phyloP scores from a whole-genome alignment of 352 stramenopile species.

The Globisporangium emineosum region DNA sequence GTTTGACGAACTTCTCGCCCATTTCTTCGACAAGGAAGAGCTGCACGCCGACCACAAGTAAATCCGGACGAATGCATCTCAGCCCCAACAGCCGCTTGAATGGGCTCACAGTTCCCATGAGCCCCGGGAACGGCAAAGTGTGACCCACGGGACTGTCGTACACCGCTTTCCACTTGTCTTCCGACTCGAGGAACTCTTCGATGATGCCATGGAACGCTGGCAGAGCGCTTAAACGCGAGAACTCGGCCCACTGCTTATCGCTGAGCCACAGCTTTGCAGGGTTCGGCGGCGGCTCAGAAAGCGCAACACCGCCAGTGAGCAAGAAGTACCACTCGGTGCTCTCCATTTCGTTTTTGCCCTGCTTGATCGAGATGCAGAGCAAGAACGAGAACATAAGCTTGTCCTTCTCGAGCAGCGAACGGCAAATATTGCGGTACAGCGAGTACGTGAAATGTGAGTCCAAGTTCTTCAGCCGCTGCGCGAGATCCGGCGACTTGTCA shows the following conservation, averaged over 20 bases:
- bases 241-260: slow-evolving; percentile 91
- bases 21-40: slow-evolving; percentile 88
- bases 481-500: slow-evolving; percentile 71
- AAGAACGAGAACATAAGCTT: slow-evolving; percentile 94
- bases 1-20: slow-evolving; percentile 91
- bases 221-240: slow-evolving; percentile 86
- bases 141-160: slow-evolving; percentile 86
- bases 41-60: slow-evolving; percentile 88
- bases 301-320: slow-evolving; percentile 90
- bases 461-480: slow-evolving; percentile 76
- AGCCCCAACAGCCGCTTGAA: slow-evolving; percentile 80
- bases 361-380: slow-evolving; percentile 85
- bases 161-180: slow-evolving; percentile 83
- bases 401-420: slow-evolving; percentile 91
- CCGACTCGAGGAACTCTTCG: slow-evolving; percentile 75
- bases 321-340: slow-evolving; percentile 92
- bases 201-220: slow-evolving; percentile 77
- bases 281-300: slow-evolving; percentile 89
- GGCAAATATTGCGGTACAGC: slow-evolving; percentile 91
- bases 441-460: slow-evolving; percentile 90
- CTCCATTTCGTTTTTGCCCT: slow-evolving; percentile 76
- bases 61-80: slow-evolving; percentile 80
- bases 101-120: slow-evolving; percentile 54
- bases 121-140: slow-evolving; percentile 69
- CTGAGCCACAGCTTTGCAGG: slow-evolving; percentile 88